Evolutionary conservation across 805 yeast genomes (phyloP), one percentile per base, ranked within the genome.

Genomic region (Lipomyces lipofer): DNA sequence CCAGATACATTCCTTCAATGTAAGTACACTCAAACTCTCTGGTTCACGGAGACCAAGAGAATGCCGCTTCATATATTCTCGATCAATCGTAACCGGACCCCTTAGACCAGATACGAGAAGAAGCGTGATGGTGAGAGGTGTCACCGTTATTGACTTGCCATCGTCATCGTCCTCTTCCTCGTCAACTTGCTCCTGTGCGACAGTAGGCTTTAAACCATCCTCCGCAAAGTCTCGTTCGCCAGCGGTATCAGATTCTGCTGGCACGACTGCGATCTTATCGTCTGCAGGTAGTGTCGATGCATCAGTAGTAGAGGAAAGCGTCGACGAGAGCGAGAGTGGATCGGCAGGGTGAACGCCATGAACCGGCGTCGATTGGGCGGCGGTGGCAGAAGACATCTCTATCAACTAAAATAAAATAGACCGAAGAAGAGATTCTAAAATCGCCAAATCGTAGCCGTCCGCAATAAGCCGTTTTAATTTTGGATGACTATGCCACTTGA

Each of bases 31-130:
- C 32, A 57, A 35, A 7, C 42, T 27, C 28, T 57, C 61, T 12
- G 61, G 61, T 15, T 54, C 61, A 2, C 42, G 43, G n/a, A 25
- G 39, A 2, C 30, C 35, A 17, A 57, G 44, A 4, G 52, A 22
- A 29, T 57, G 58, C 10, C 43, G 24, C 10, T 17, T 33, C 35
- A 57, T 27, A 32, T 51, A 57, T n/a, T 51, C 51, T 17, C 40
- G 30, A 22, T 57, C 56, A 12, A 57, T 43, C 19, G 51, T 40
- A 15, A 57, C 38, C 22, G 48, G 17, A 25, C 9, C 29, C 24
- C 61, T 55, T 22, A 43, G 15, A 25, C 61, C 61, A 9, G 61
- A 57, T 15, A 57, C 49, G 25, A 51, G 30, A 9, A 57, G 56
- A 15, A 57, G 45, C 12, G 60, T 49, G 15, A 57, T 19, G n/a